Base-by-base conservation (phyloP, 78 protist species). In the Tieghemostelium lacteum region DNA sequence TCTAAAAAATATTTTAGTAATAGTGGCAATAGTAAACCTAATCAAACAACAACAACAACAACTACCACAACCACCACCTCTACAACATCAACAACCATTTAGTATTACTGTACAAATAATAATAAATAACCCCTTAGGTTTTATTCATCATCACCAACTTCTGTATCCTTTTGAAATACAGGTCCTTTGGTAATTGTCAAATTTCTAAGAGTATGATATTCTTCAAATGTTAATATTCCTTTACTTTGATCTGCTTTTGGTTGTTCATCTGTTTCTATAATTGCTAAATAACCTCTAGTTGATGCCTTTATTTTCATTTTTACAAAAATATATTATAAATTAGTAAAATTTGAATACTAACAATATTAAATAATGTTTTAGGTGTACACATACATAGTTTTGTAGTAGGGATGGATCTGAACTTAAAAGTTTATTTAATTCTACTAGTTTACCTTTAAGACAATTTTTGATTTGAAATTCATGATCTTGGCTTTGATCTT, bases 371-470 rank as follows among this genome's bases (percentile, higher is more conserved):
- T 45, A 10, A 14, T 45, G 6, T 6, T 6, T 1, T 39, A 29
- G 2, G 26, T 22, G 33, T 22, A 60, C 16, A 65, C 62, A 26
- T 78, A 78, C 88, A 66, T 65, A 6, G 10, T 14, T 39, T 58
- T 67, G 5, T 22, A 83, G 28, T 17, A 69, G 22, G 22, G 70
- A 45, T 0, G 45, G 49, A 12, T 69, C 12, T 14, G 3, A 14
- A 7, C 24, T n/a, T 33, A 73, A 24, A 26, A 12, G 1, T 42
- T 69, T 67, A 37, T 83, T 83, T 1, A 40, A n/a, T 45, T 83
- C 89, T 39, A 83, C 19, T n/a, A 83, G 49, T 42, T 83, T 83
- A 17, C 89, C 89, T 31, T 83, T 83, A 1, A 67, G 20, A 40
- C 77, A 83, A 42, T 62, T 55, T 55, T 63, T 67, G 2, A 83